Conservation (phyloP, 2,329 filamentous ascomycete species). For the Neofusicoccum laricinum region DNA sequence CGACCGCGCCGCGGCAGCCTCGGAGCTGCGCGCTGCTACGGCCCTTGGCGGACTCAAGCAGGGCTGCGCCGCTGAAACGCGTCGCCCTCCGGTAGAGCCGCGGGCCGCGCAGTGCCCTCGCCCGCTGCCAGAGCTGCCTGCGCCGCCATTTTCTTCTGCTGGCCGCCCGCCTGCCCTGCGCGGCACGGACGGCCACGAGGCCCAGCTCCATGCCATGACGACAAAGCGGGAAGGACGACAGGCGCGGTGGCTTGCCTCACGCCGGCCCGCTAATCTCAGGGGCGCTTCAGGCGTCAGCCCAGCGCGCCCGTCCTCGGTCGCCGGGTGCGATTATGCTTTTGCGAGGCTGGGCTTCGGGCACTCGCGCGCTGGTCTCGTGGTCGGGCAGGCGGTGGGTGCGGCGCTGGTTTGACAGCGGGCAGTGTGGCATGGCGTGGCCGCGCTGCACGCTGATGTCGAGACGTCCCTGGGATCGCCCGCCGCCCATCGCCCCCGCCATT, state of each 20-base stretch:
- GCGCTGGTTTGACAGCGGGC: background rate
- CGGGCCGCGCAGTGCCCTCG: background rate
- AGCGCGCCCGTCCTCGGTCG: background rate
- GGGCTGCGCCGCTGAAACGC: background rate
- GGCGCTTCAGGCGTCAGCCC: constrained; percentile 12
- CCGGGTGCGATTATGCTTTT: background rate
- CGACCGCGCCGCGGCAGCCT: background rate
- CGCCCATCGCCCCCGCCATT: background rate
- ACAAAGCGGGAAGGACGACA: constrained; percentile 5
- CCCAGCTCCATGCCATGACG: background rate
- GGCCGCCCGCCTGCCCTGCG: background rate
- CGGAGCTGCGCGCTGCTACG: background rate
- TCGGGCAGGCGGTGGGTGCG: background rate
- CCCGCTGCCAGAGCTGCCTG: background rate
- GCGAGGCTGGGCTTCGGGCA: constrained; percentile 3
- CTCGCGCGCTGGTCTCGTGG: background rate
- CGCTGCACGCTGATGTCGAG: background rate
- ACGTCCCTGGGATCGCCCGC: background rate
- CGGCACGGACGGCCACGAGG: constrained; percentile 2
- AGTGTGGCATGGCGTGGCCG: background rate
- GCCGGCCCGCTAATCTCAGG: constrained; percentile 11
- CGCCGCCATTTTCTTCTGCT: background rate
- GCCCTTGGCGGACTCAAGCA: background rate
- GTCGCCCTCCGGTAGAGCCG: background rate
- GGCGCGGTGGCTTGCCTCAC: background rate